Evolutionary conservation across 1,284 basidiomycete genomes (phyloP), one percentile per base, ranked within the genome.

Genomic region (Ustilago crameri): DNA sequence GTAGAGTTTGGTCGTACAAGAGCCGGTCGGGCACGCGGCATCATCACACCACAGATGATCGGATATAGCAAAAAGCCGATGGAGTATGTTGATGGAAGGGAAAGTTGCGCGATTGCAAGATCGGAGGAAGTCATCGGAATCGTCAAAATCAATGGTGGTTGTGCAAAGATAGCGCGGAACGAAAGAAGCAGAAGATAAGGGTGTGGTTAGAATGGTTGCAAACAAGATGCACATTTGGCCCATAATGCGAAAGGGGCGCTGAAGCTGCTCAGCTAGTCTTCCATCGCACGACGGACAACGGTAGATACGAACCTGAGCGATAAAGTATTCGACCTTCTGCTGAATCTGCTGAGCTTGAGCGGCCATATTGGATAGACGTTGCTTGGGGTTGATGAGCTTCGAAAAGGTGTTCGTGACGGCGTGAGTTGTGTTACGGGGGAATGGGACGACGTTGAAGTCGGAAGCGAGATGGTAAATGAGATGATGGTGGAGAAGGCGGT

Each of bases 251-350:
- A 23, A 12, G 10, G 20, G 17, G 30, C 41, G 15, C 10, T 2
- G 22, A 23, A 20, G 9, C 17, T 9, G 17, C 18, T 12, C 5
- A 40, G 38, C 18, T 20, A 9, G 12, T 7, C 9, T 18, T 2
- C 18, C 22, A 2, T 42, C 22, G 18, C 18, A 23, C 41, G 20
- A 42, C n/a, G n/a, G n/a, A n/a, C 20, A 3, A 12, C 22, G 9
- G 23, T 42, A 23, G 9, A 57, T 34, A 77, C 80, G 40, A 58
- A 82, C 80, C 78, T 83, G 81, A 43, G 70, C 55, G 71, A 82
- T 68, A 57, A 80, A 82, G 75, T 77, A 76, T 57, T 82, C 79
- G 24, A 68, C 67, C 74, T 82, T 82, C 60, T 80, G 77, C 60
- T 82, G 81, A 50, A 81, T 5, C 45, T 75, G 75, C 62, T 80